Evolutionary conservation across 192 early-diverging fungal genomes (phyloP).

Genomic region (Geranomyces michiganensis): DNA sequence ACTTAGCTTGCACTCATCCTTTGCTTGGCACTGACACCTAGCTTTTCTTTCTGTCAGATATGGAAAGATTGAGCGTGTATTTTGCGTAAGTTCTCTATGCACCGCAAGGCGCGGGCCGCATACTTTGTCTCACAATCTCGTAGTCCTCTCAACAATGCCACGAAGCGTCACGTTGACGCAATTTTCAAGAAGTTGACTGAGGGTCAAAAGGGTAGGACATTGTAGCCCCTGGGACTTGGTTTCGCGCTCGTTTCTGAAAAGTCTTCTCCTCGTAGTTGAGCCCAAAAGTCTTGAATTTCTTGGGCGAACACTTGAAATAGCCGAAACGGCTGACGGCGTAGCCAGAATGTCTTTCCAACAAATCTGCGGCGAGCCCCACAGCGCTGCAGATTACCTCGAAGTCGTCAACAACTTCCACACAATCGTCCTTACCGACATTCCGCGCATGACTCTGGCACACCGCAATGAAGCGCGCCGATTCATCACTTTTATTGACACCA

Average conservation of each 20-base stretch:
- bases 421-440: slow-evolving; percentile 71
- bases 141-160: slow-evolving; percentile 62
- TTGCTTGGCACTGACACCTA: neutral
- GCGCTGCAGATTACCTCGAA: slow-evolving; percentile 90
- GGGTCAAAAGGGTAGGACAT: slow-evolving; percentile 33
- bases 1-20: neutral
- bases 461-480: slow-evolving; percentile 89
- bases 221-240: neutral
- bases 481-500: slow-evolving; percentile 90
- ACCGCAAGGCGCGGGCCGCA: no score
- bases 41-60: neutral
- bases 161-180: slow-evolving; percentile 50
- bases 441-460: slow-evolving; percentile 62
- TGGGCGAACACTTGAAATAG: slow-evolving; percentile 73
- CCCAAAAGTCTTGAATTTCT: slow-evolving; percentile 68
- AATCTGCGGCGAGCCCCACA: slow-evolving; percentile 67
- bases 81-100: slow-evolving; percentile 14
- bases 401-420: slow-evolving; percentile 74
- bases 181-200: slow-evolving; percentile 43
- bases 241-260: neutral
- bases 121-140: no score
- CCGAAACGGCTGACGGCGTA: slow-evolving; percentile 51
- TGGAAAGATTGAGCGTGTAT: slow-evolving; percentile 23
- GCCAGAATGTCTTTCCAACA: slow-evolving; percentile 77
- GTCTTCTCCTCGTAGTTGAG: slow-evolving; percentile 10